Evolutionary conservation across 2,329 filamentous ascomycete species (phyloP), one percentile per base, ranked within the genome.

Genomic region (Ilyonectria sp.): DNA sequence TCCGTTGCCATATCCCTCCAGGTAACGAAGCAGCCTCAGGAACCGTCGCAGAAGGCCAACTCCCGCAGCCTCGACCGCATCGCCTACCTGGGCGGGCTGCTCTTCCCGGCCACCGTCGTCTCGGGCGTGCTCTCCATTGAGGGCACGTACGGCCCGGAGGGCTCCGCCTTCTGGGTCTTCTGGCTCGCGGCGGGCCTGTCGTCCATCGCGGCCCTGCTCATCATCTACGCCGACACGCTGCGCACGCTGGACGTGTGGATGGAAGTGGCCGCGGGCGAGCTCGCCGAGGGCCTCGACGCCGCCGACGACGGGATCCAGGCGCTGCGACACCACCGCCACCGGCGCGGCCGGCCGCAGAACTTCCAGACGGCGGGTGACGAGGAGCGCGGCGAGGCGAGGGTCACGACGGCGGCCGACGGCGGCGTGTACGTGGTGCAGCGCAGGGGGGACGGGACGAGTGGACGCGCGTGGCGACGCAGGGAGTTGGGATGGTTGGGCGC

Each of bases 221-320:
- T 86, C 61, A 86, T 87, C 61, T 85, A 87, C 70, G 81, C 84
- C 9, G 85, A 87, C 67, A 82, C 82, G 47, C 79, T 87, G 50
- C 81, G 85, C 47, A 82, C 77, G 49, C 75, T 79, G 40, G 81
- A 85, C 70, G 84, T 86, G 9, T 86, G 84, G 82, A 80, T 85
- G 26, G 84, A 86, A 67, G 79, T 83, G 4, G 74, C 76, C 2
- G 75, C 75, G 6, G 75, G 71, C 29, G 74, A 76, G 17, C 68
- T 71, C 10, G 62, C 75, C 2, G 72, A 76, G 26, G 26, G 26
- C 26, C 5, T 26, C 26, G 26, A 26, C 26, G 26, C 26, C 26
- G 26, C 26, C 26, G 26, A 26, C 26, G 26, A 26, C 26, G 26
- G 26, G 26, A 26, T 26, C 5, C 26, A 26, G 70, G 79, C 52